Evolutionary conservation across 2,329 filamentous ascomycete species (phyloP).

Genomic region (Aureobasidium zeae): DNA sequence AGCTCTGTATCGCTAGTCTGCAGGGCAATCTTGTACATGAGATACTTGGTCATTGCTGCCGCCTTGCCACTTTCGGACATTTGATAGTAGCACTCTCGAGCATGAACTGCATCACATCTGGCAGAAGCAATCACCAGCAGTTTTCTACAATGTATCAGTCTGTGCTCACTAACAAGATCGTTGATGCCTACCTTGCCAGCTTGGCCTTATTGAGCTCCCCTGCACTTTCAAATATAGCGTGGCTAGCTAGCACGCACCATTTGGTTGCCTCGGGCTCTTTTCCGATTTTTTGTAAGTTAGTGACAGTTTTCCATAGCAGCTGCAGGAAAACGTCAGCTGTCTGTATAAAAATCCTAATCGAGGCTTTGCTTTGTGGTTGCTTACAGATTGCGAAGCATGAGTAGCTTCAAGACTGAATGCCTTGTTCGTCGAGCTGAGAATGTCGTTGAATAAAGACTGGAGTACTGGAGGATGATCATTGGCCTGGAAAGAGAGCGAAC

Average conservation of each 20-base stretch:
- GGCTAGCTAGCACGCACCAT: conserved; percentile 65
- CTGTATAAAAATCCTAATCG: too few relatives aligned
- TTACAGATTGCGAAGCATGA: conserved; percentile 52
- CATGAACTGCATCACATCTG: conserved; percentile 45
- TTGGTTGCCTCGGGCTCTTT: conserved; percentile 43
- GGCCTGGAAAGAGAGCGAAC: conserved; percentile 38
- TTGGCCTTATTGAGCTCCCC: conserved; percentile 59
- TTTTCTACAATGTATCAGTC: conserved; percentile 35
- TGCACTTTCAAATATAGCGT: conserved; percentile 55
- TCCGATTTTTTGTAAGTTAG: conserved; percentile 46
- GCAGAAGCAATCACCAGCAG: conserved; percentile 60
- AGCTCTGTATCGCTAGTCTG: conserved; percentile 47
- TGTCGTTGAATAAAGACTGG: conserved; percentile 35
- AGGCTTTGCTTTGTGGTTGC: too few relatives aligned
- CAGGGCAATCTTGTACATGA: conserved; percentile 66
- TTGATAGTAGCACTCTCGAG: conserved; percentile 45
- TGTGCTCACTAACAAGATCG: background rate
- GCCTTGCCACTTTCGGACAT: conserved; percentile 52
- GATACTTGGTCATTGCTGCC: conserved; percentile 58
- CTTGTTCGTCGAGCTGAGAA: conserved; percentile 39
- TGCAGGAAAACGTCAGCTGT: background rate
- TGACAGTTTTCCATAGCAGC: conserved; percentile 72
- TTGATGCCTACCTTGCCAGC: conserved; percentile 45
- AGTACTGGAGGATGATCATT: conserved; percentile 32
- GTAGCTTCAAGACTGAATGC: conserved; percentile 52